Evolutionary conservation across 352 stramenopile species (phyloP).

Genomic region (Globisporangium rhizosaccharum): DNA sequence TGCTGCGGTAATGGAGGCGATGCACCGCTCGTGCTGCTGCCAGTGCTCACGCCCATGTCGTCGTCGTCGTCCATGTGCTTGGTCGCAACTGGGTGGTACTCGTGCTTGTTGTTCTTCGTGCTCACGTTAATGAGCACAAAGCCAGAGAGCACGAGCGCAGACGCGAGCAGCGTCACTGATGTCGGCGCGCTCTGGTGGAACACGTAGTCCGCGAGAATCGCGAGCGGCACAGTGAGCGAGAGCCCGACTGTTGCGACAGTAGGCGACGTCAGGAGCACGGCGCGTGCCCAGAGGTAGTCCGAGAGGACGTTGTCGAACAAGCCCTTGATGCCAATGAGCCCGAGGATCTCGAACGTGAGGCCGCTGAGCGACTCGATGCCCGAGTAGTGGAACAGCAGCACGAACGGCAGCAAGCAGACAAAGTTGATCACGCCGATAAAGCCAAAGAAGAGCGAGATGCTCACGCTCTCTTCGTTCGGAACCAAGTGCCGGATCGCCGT

Average conservation of each 20-base stretch:
- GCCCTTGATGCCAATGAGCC: conserved; percentile 85
- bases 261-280: conserved; percentile 94
- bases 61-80: conserved; percentile 15
- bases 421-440: conserved; percentile 92
- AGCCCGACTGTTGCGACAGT: conserved; percentile 96
- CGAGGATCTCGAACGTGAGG: conserved; percentile 73
- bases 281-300: conserved; percentile 94
- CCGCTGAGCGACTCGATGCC: conserved; percentile 64
- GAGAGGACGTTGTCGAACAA: conserved; percentile 95
- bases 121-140: conserved; percentile 62
- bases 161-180: conserved; percentile 51
- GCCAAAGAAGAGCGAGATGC: conserved; percentile 94
- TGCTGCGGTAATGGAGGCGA: neutral
- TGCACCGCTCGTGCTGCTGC: neutral
- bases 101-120: conserved; percentile 56
- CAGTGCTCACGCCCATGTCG: conserved; percentile 11
- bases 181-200: conserved; percentile 51
- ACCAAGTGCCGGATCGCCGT: conserved; percentile 75
- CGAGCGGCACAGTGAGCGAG: conserved; percentile 95
- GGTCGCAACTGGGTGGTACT: conserved; percentile 38
- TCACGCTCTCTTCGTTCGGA: conserved; percentile 84
- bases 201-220: conserved; percentile 89
- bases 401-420: conserved; percentile 55
- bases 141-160: conserved; percentile 59
- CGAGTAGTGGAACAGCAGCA: conserved; percentile 67